These are phyloP conservation scores for Metarhizium sp. DNA, from an alignment of 2,329 filamentous ascomycete species.

Conservation along the genomic window DNA sequence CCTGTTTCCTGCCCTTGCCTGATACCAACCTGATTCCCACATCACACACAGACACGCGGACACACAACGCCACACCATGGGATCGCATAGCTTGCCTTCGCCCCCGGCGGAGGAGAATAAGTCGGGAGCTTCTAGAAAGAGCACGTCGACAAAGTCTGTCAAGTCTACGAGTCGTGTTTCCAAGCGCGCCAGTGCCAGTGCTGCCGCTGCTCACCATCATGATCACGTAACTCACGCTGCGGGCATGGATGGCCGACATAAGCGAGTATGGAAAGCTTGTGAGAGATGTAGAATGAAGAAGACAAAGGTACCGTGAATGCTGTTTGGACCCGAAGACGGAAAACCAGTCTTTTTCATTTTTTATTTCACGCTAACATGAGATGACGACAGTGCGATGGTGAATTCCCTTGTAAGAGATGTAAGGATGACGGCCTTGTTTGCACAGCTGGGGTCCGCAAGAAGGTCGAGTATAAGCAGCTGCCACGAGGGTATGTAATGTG, in stretches of 20 bases:
- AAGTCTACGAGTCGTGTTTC: constrained; percentile 42
- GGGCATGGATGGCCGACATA: constrained; percentile 46
- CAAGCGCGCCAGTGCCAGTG: constrained; percentile 36
- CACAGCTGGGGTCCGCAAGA: constrained; percentile 53
- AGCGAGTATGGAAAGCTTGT: constrained; percentile 58
- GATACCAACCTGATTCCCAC: neutral
- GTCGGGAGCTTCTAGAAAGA: constrained; percentile 25
- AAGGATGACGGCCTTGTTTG: constrained; percentile 57
- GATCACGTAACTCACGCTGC: constrained; percentile 23
- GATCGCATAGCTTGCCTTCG: constrained; percentile 37
- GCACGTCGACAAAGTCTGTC: constrained; percentile 33
- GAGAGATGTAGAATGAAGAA: constrained; percentile 62
- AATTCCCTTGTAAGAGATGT: constrained; percentile 57
- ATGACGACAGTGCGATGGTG: constrained; percentile 46
- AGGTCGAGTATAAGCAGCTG: constrained; percentile 60
- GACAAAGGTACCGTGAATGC: constrained; percentile 43
- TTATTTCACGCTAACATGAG: too few relatives aligned
- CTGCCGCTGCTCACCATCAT: constrained; percentile 26
- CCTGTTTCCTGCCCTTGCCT: too few relatives aligned
- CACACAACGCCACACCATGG: constrained; percentile 29
- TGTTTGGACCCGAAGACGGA: too few relatives aligned
- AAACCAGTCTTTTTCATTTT: too few relatives aligned
- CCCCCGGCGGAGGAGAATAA: constrained; percentile 41
- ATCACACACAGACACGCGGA: neutral
- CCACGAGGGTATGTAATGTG: constrained; percentile 43